Conservation (phyloP, 805 yeast genomes). For the Ogataea minuta region DNA sequence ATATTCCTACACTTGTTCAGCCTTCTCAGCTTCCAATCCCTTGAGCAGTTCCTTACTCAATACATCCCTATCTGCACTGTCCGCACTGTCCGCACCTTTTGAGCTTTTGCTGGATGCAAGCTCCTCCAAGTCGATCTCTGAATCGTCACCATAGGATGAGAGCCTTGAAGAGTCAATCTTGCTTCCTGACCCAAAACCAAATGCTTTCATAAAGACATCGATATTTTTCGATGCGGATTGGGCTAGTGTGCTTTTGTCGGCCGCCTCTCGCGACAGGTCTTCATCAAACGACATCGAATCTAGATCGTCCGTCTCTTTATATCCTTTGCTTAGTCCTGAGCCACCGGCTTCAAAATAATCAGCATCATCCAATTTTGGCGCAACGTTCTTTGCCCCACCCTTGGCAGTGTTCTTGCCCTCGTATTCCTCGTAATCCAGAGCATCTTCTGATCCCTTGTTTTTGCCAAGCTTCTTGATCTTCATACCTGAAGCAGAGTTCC, state of each 20-base stretch:
- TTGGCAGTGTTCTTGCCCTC: too few relatives aligned
- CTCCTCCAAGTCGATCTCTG: constrained; percentile 19
- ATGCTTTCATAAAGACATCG: constrained; percentile 18
- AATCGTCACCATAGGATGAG: constrained; percentile 22
- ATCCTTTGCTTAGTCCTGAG: constrained; percentile 26
- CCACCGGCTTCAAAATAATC: constrained; percentile 23
- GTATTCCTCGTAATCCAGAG: constrained; percentile 3
- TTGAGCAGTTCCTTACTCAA: constrained; percentile 13
- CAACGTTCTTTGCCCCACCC: constrained; percentile 4
- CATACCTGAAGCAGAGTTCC: not conserved
- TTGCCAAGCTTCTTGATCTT: constrained; percentile 11
- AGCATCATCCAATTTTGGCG: constrained; percentile 18
- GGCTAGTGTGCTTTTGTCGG: constrained; percentile 5
- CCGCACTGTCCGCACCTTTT: not conserved
- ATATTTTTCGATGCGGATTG: constrained; percentile 12
- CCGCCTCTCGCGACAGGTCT: constrained; percentile 3
- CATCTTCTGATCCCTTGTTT: constrained; percentile 1
- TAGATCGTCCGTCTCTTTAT: constrained; percentile 25
- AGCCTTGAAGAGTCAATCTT: constrained; percentile 15
- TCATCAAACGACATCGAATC: constrained; percentile 12
- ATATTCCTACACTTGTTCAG: constrained; percentile 4
- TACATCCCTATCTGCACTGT: constrained; percentile 5
- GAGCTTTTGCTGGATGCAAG: constrained; percentile 3
- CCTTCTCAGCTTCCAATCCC: constrained; percentile 7
- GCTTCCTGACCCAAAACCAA: constrained; percentile 18